Evolutionary conservation across 2,329 filamentous ascomycete species (phyloP).

Genomic region (Fonsecaea erecta): DNA sequence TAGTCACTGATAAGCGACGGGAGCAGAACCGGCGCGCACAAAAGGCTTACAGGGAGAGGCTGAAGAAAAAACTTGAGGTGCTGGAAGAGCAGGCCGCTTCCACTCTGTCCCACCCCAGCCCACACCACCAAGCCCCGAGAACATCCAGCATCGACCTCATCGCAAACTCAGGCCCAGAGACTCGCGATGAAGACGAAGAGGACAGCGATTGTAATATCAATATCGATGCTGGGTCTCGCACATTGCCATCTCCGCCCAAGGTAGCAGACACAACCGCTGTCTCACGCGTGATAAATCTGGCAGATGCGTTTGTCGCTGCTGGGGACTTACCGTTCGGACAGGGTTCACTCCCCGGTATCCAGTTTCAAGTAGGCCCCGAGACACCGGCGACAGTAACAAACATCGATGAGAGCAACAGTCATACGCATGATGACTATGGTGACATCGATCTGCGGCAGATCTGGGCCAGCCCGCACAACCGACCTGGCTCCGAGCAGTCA

Average conservation of each 20-base stretch:
- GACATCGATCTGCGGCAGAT: slow-evolving; percentile 27
- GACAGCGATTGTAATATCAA: background rate
- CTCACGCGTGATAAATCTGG: slow-evolving; percentile 24
- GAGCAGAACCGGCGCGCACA: slow-evolving; percentile 37
- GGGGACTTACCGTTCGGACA: slow-evolving; percentile 26
- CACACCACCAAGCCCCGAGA: background rate
- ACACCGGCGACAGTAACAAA: slow-evolving; percentile 12
- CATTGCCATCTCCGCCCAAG: background rate
- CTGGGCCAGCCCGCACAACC: slow-evolving; percentile 17
- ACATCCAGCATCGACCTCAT: background rate
- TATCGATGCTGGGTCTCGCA: background rate
- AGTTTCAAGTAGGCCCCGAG: slow-evolving; percentile 12
- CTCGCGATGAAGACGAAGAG: background rate
- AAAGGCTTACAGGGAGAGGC: slow-evolving; percentile 32
- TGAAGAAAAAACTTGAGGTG: slow-evolving; percentile 31
- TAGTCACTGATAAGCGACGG: slow-evolving; percentile 35
- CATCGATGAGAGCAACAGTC: background rate
- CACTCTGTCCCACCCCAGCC: background rate
- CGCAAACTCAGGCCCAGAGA: background rate
- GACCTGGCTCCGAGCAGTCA: background rate
- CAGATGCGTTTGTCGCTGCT: slow-evolving; percentile 30
- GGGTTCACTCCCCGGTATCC: slow-evolving; percentile 6
- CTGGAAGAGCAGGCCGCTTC: slow-evolving; percentile 24
- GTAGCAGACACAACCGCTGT: background rate
- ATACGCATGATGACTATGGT: slow-evolving; percentile 25